Conservation (phyloP, 2,329 filamentous ascomycete genomes). For the Colletotrichum theobromicola region DNA sequence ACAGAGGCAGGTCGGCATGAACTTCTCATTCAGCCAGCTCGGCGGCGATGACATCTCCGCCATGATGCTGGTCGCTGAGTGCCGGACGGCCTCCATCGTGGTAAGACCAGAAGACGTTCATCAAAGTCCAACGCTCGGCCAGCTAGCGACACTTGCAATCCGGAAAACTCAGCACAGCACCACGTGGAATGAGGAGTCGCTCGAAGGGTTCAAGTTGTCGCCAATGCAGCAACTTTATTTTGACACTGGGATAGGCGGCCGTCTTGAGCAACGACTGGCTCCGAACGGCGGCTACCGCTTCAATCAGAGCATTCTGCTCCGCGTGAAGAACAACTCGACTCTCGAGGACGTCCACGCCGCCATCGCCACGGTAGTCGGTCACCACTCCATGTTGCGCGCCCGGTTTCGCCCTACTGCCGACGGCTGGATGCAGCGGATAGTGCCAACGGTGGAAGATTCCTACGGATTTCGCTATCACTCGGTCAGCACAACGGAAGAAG, state of each 20-base stretch:
- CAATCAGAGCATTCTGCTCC: constrained; percentile 55
- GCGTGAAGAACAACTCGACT: constrained; percentile 44
- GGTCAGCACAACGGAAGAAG: constrained; percentile 44
- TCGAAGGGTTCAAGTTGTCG: constrained; percentile 50
- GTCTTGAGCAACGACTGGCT: constrained; percentile 31
- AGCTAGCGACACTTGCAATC: constrained; percentile 41
- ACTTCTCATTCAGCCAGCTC: constrained; percentile 43
- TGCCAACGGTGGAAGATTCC: constrained; percentile 42
- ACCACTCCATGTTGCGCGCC: constrained; percentile 57
- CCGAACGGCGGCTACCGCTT: constrained; percentile 48
- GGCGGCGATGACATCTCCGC: constrained; percentile 45
- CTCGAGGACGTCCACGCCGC: constrained; percentile 52
- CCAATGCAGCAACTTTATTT: constrained; percentile 62
- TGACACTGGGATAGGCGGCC: constrained; percentile 47
- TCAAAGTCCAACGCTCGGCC: constrained; percentile 39
- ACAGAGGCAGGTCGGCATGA: constrained; percentile 44
- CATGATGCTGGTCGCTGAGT: constrained; percentile 41
- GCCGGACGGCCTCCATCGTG: constrained; percentile 41
- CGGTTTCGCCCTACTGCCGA: constrained; percentile 43
- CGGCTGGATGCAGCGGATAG: constrained; percentile 53
- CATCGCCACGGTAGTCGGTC: constrained; percentile 51
- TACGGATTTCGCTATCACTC: constrained; percentile 50
- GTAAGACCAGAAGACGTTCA: constrained; percentile 42
- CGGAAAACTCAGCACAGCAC: constrained; percentile 33
- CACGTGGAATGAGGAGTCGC: constrained; percentile 35